phyloP scores from a whole-genome alignment of 441 rosid genomes.

The Eruca vesicaria region DNA sequence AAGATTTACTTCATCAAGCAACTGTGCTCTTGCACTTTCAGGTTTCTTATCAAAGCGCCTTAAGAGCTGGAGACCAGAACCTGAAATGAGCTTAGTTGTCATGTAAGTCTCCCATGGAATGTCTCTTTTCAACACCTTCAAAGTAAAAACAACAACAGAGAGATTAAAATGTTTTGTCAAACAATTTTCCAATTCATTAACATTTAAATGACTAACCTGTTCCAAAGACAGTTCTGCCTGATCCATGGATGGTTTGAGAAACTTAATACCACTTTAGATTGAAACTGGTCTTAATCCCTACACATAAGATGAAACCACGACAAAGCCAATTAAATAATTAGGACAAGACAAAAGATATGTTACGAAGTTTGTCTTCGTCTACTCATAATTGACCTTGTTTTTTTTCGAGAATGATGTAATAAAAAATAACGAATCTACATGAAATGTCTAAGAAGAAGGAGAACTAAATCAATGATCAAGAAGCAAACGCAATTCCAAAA shows the following conservation, averaged over 20 bases:
- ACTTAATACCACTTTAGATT: constrained; percentile 24
- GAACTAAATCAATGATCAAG: neutral
- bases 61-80: constrained; percentile 78
- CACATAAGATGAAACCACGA: too few relatives aligned
- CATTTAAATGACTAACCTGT: constrained; percentile 41
- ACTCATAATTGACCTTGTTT: neutral
- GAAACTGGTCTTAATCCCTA: constrained; percentile 29
- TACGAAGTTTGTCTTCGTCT: too few relatives aligned
- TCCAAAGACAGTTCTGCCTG: constrained; percentile 73
- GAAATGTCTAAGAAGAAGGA: neutral
- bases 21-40: constrained; percentile 78
- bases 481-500: constrained; percentile 1
- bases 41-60: constrained; percentile 86
- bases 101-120: constrained; percentile 99
- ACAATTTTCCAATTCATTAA: neutral
- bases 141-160: neutral
- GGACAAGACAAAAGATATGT: neutral
- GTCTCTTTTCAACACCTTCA: constrained; percentile 86
- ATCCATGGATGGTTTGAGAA: constrained; percentile 52
- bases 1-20: constrained; percentile 79
- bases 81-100: constrained; percentile 88
- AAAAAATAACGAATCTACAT: constrained; percentile 22
- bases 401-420: constrained; percentile 1
- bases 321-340: neutral
- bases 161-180: neutral